Percentiles rank a stretch among this genome's conserved stretches.
Evolutionary conservation across 129 eudicot genomes (phyloP).

Genomic region (Ambrosia trifida): DNA sequence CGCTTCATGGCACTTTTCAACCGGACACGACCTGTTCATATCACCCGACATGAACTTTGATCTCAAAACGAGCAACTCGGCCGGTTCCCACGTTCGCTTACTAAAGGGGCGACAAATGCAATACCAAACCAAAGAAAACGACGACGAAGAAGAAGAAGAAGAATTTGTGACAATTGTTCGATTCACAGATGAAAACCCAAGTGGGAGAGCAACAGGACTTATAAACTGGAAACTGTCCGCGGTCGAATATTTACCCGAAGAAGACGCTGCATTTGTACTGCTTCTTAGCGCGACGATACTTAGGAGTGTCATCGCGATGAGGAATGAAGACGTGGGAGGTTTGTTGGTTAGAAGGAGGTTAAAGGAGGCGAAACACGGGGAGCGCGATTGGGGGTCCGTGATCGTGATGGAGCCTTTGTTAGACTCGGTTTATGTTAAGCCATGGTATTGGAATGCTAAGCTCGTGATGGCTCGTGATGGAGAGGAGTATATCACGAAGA

Average conservation of each 20-base stretch:
- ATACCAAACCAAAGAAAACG: slow-evolving; percentile 37
- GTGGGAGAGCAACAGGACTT: slow-evolving; percentile 88
- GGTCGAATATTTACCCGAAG: slow-evolving; percentile 75
- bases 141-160: slow-evolving; percentile 49
- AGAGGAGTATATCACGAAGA: slow-evolving; percentile 41
- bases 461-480: slow-evolving; percentile 52
- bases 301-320: slow-evolving; percentile 67
- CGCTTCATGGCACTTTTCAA: slow-evolving; percentile 76
- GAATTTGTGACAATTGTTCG: slow-evolving; percentile 70
- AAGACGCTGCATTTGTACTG: slow-evolving; percentile 66
- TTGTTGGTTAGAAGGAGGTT: slow-evolving; percentile 70
- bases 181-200: slow-evolving; percentile 65
- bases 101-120: slow-evolving; percentile 71
- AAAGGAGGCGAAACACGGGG: slow-evolving; percentile 65
- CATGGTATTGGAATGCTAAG: slow-evolving; percentile 76
- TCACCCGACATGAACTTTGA: slow-evolving; percentile 46
- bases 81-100: slow-evolving; percentile 52
- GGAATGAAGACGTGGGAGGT: slow-evolving; percentile 65
- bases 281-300: slow-evolving; percentile 57
- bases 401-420: slow-evolving; percentile 38
- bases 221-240: slow-evolving; percentile 77
- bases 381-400: slow-evolving; percentile 88
- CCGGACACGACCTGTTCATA: slow-evolving; percentile 59
- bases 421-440: slow-evolving; percentile 51
- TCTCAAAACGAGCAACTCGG: slow-evolving; percentile 22